Evolutionary conservation across 331 rosid genomes (phyloP).

Genomic region (Malus hybrid): DNA sequence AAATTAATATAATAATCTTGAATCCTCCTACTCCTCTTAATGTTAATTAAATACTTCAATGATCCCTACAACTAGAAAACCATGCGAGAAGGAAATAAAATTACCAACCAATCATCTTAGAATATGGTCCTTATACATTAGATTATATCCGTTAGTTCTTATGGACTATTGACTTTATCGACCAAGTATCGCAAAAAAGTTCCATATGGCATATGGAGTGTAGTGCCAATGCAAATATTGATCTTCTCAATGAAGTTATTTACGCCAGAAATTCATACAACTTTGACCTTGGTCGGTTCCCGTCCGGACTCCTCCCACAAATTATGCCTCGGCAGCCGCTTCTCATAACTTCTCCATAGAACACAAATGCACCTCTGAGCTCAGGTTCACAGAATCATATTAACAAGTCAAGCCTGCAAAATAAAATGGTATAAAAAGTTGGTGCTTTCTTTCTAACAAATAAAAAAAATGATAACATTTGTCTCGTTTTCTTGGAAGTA

Average conservation of each 20-base stretch:
- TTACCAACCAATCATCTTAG: not conserved
- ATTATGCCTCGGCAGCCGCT: not conserved
- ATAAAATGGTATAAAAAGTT: too few relatives aligned
- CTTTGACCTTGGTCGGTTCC: slow-evolving; percentile 2
- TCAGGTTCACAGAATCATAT: not conserved
- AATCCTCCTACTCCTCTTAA: too few relatives aligned
- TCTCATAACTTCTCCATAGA: not conserved
- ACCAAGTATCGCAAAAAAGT: not conserved
- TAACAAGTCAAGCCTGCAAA: not conserved
- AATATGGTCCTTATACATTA: not conserved
- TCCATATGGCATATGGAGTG: not conserved
- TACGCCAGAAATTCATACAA: not conserved
- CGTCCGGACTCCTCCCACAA: not conserved
- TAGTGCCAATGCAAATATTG: not conserved
- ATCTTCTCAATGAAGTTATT: not conserved
- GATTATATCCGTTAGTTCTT: not conserved
- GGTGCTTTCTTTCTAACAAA: too few relatives aligned
- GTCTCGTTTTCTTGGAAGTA: not conserved
- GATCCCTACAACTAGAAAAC: not conserved
- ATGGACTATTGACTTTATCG: not conserved
- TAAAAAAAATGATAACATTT: too few relatives aligned
- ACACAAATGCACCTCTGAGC: not conserved
- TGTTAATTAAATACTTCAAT: not conserved
- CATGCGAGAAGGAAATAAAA: not conserved
- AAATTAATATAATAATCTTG: too few relatives aligned